These are phyloP conservation scores for Irpex rosettiformis DNA, from an alignment of 1,284 basidiomycete genomes.

Conservation along the genomic window DNA sequence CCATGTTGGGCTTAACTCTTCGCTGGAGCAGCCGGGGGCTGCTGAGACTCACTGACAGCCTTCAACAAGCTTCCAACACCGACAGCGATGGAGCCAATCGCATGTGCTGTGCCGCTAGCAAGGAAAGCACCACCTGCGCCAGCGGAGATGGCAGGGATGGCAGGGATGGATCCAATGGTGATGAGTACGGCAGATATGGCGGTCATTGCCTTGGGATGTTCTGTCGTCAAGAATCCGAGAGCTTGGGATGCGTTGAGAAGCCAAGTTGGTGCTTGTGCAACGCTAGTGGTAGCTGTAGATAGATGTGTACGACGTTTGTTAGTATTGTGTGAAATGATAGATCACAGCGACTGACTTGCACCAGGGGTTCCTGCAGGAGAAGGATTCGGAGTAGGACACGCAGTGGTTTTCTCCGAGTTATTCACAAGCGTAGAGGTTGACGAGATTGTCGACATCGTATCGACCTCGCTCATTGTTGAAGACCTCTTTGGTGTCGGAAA, in stretches of 20 bases:
- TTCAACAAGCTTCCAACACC: conserved; percentile 55
- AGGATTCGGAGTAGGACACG: conserved; percentile 14
- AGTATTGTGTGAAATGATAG: background rate
- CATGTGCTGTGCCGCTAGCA: conserved; percentile 67
- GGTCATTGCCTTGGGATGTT: conserved; percentile 74
- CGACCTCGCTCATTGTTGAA: conserved; percentile 25
- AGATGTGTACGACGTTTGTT: background rate
- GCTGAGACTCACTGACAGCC: conserved; percentile 9
- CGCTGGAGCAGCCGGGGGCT: background rate
- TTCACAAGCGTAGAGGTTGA: background rate
- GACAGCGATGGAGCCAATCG: conserved; percentile 71
- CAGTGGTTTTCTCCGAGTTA: conserved; percentile 14
- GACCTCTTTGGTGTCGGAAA: conserved; percentile 26
- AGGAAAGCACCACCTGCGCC: conserved; percentile 68
- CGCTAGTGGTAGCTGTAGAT: conserved; percentile 41
- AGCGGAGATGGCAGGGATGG: conserved; percentile 61
- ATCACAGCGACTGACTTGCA: conserved; percentile 24
- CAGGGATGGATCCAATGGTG: conserved; percentile 67
- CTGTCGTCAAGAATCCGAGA: conserved; percentile 65
- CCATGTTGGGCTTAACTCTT: background rate
- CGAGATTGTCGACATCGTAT: conserved; percentile 22
- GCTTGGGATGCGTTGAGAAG: conserved; percentile 70
- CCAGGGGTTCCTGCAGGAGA: conserved; percentile 25
- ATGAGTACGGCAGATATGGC: conserved; percentile 72
- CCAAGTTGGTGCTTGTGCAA: conserved; percentile 66